Evolutionary conservation across 805 yeast species (phyloP), one percentile per base, ranked within the genome.

Genomic region (Sungouiozyma intestinalis): DNA sequence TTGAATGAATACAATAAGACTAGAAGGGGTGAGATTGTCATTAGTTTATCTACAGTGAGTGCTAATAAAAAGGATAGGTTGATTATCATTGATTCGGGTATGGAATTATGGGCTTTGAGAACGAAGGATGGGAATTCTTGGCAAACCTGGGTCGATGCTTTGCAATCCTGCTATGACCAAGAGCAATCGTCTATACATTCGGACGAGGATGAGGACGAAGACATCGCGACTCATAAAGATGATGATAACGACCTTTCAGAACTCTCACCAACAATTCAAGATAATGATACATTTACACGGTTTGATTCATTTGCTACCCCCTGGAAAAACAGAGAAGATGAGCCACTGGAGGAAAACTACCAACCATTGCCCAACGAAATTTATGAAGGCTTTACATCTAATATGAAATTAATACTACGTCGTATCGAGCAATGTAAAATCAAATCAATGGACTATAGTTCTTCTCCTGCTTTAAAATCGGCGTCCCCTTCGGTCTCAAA

Each of bases 101-200:
- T 90, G 77, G 97, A 90, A 58, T 79, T 84, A 8, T 90, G 97
- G 97, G 78, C 77, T 33, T 67, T 90, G 46, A 85, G 83, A 52
- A 84, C 97, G 0, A 64, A 69, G 38, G 76, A 70, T 43, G 62
- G 63, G 9, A 67, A 71, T 5, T 88, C 83, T 48, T 92, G 86
- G 72, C 73, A 77, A 31, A 69, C 74, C 4, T 92, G 98, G 98
- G 74, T 82, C 13, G 72, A 77, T 40, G 94, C 95, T 2, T 73
- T 88, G 48, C 81, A 85, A 42, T 44, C 48, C 8, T 60, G 64
- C 41, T 58, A 54, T 44, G 55, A 57, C 4, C 48, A 49, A 19
- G 48, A 46, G 14, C 38, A 38, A 11, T 15, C 31, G 13, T 39
- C 45, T 5, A 45, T 35, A 5, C 18, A 24, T 4, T 18, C n/a